Evolutionary conservation across 2,329 filamentous ascomycete species (phyloP), one percentile per base, ranked within the genome.

Genomic region (Fusarium miscanthi): DNA sequence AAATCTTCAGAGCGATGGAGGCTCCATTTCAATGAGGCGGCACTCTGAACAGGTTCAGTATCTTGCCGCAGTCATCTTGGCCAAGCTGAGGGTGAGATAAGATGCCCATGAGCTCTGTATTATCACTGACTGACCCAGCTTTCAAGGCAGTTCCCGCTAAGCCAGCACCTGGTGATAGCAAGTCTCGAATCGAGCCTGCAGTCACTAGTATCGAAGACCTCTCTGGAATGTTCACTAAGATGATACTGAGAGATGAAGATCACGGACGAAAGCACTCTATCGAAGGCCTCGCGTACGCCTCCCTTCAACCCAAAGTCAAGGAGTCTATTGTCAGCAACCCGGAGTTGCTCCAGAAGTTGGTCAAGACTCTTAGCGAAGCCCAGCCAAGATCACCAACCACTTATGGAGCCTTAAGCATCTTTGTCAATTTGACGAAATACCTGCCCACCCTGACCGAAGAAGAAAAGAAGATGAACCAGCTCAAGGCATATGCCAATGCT

Each of bases 401-500:
- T 0, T 98, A 97, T 78, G 95, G 95, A 52, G 93, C 91, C 23
- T 86, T 99, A 43, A 97, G 93, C 78, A 92, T 98, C 60, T 88
- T 98, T 73, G 86, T 90, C 60, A 98, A 98, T 78, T 84, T 99
- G 57, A 97, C 94, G 19, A 87, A 89, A 35, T 98, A 97, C 79
- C 87, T 89, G 43, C 94, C 94, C 11, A 85, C 86, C 12, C 86
- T 95, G 43, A 92, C 94, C 1, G 95, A 98, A 71, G 96, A 99
- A 81, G 92, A 98, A 77, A 96, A 95, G 84, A 94, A 93, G 78
- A 94, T 99, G 84, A 89, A 89, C 10, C 93, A 99, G 80, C 88
- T 99, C 48, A 98, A 97, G 84, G 94, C 94, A 5, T 99, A 98
- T 77, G 96, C 96, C 19, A 94, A 97, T 78, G 93, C 94, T 2